Conservation (phyloP, 2,329 filamentous ascomycete genomes). For the Aspergillus caelatus region DNA sequence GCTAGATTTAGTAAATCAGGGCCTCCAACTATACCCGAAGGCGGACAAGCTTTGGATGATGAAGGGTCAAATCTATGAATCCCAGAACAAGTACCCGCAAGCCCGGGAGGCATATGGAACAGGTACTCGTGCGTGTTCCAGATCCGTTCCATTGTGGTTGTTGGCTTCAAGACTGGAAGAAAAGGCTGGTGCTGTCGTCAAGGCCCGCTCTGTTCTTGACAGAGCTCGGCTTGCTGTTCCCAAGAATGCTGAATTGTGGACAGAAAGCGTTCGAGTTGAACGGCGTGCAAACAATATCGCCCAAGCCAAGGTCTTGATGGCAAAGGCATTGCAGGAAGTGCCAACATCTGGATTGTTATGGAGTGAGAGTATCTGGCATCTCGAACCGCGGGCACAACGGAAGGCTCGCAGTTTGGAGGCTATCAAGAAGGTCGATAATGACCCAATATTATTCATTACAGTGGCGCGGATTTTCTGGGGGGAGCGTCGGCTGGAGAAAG, state of each 20-base stretch:
- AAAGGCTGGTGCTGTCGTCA: conserved; percentile 77
- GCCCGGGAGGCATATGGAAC: conserved; percentile 88
- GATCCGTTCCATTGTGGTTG: conserved; percentile 85
- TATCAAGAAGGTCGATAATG: conserved; percentile 95
- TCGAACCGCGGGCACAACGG: conserved; percentile 87
- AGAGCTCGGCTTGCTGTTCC: conserved; percentile 85
- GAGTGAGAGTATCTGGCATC: conserved; percentile 93
- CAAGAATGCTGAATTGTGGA: conserved; percentile 83
- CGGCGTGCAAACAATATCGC: conserved; percentile 78
- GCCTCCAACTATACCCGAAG: conserved; percentile 80
- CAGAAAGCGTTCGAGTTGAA: conserved; percentile 91
- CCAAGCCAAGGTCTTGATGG: conserved; percentile 91
- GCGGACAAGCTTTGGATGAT: conserved; percentile 95
- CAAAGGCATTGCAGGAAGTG: conserved; percentile 86
- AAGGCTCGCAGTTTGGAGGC: conserved; percentile 90
- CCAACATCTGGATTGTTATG: conserved; percentile 86
- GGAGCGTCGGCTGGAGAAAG: conserved; percentile 89
- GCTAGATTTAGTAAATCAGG: conserved; percentile 84
- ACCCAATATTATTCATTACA: conserved; percentile 84
- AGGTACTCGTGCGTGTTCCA: conserved; percentile 83
- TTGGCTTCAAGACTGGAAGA: conserved; percentile 89
- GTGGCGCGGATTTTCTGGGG: conserved; percentile 96
- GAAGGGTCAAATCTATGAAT: conserved; percentile 96
- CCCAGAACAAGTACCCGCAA: conserved; percentile 74
- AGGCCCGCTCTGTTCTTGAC: conserved; percentile 91